Evolutionary conservation across 306 rosid species (phyloP).

Genomic region (Vachellia collinsii): DNA sequence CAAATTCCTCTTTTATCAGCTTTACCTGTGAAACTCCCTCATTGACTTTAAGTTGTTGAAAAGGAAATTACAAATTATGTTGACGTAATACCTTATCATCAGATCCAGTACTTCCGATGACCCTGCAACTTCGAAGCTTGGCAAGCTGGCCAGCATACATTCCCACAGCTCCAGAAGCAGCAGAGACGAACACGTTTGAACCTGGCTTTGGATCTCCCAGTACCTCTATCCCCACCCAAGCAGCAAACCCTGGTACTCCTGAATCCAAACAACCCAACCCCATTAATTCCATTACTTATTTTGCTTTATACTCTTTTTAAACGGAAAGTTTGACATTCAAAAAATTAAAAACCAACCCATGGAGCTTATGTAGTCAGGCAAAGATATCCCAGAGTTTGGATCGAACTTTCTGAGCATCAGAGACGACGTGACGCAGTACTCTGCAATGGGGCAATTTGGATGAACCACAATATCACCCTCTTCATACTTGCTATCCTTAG

Average conservation of each 20-base stretch:
- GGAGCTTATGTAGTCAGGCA: slow-evolving; percentile 55
- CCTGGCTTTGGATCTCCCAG: slow-evolving; percentile 57
- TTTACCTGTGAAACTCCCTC: slow-evolving; percentile 47
- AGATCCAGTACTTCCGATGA: slow-evolving; percentile 64
- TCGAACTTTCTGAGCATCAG: slow-evolving; percentile 39
- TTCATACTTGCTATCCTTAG: slow-evolving; percentile 43
- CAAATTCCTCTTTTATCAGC: slow-evolving; percentile 67
- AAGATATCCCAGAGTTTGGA: slow-evolving; percentile 43
- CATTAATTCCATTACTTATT: not conserved
- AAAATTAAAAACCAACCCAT: slow-evolving; percentile 36
- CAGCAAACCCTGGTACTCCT: slow-evolving; percentile 72
- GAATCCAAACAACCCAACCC: not conserved
- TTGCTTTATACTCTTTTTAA: not conserved
- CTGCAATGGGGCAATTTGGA: slow-evolving; percentile 43
- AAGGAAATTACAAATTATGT: not conserved
- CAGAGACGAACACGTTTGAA: slow-evolving; percentile 62
- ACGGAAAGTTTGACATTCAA: not conserved
- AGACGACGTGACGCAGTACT: slow-evolving; percentile 45
- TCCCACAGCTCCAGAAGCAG: slow-evolving; percentile 71
- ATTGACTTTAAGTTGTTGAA: not conserved
- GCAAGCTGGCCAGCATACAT: slow-evolving; percentile 73
- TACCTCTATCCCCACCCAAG: slow-evolving; percentile 66
- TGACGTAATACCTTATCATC: slow-evolving; percentile 52
- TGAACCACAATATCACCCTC: slow-evolving; percentile 51
- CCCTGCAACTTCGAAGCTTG: slow-evolving; percentile 68